phyloP scores from a whole-genome alignment of 2,329 filamentous ascomycete genomes.

The Cladosporium sp. region DNA sequence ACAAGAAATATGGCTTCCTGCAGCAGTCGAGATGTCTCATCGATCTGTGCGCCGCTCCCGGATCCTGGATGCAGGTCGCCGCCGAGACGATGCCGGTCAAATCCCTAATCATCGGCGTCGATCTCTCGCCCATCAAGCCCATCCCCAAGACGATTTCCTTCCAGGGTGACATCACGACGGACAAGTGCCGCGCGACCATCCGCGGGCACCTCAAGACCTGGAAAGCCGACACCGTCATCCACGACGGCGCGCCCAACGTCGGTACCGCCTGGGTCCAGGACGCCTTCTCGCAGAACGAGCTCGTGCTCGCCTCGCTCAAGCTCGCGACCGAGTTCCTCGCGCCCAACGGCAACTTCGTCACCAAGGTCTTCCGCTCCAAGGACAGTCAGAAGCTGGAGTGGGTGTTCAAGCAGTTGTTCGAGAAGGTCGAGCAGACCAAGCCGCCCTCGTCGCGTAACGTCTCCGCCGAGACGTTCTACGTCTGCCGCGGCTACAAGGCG shows the following conservation, averaged over 20 bases:
- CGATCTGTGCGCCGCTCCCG: conserved; percentile 95
- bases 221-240: conserved; percentile 92
- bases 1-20: conserved; percentile 98
- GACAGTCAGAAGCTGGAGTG: conserved; percentile 94
- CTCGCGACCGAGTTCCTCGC: conserved; percentile 88
- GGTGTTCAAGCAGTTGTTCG: conserved; percentile 96
- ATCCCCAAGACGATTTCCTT: conserved; percentile 93
- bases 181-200: conserved; percentile 88
- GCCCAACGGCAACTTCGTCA: conserved; percentile 88
- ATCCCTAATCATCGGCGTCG: conserved; percentile 88
- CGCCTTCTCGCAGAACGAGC: conserved; percentile 93
- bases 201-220: conserved; percentile 85
- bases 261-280: conserved; percentile 98
- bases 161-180: conserved; percentile 95
- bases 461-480: conserved; percentile 96
- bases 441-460: conserved; percentile 93
- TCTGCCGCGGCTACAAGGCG: conserved; percentile 90
- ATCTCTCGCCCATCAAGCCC: conserved; percentile 89
- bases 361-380: conserved; percentile 94
- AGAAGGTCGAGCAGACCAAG: conserved; percentile 93
- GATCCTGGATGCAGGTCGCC: conserved; percentile 95
- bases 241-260: conserved; percentile 96
- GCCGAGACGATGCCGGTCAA: conserved; percentile 88
- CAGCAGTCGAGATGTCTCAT: conserved; percentile 94
- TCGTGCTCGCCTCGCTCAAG: conserved; percentile 85